A percentile compares a stretch with the other conserved stretches of the same genome.
Conservation (phyloP, 1,139 yeast species). For the Yamadazyma atlantica region DNA sequence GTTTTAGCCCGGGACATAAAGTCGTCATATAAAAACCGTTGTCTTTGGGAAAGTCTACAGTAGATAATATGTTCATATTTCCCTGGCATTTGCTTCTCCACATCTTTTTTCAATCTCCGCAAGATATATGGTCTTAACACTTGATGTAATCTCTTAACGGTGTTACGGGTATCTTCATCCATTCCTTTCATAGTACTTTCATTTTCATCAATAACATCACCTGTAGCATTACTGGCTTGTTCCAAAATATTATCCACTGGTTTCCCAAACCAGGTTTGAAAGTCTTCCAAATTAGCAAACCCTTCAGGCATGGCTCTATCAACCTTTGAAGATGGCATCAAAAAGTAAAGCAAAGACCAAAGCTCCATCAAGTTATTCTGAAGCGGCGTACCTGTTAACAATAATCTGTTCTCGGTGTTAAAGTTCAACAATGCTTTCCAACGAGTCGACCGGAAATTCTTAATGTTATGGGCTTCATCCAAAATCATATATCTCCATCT, state of each 20-base stretch:
- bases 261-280: constrained; percentile 97
- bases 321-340: constrained; percentile 87
- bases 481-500: constrained; percentile 95
- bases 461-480: constrained; percentile 98
- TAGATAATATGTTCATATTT: constrained; percentile 93
- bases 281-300: constrained; percentile 92
- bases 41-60: constrained; percentile 90
- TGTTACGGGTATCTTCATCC: constrained; percentile 73
- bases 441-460: constrained; percentile 91
- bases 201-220: constrained; percentile 47
- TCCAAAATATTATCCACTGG: constrained; percentile 94
- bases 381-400: constrained; percentile 93
- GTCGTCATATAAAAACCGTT: constrained; percentile 89
- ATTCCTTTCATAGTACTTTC: constrained; percentile 37
- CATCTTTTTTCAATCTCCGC: constrained; percentile 92
- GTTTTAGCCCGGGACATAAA: constrained; percentile 98
- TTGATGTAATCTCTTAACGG: constrained; percentile 88
- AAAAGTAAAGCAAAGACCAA: constrained; percentile 89
- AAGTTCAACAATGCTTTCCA: constrained; percentile 96
- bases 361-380: constrained; percentile 90
- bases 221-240: constrained; percentile 49
- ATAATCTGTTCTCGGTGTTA: constrained; percentile 82
- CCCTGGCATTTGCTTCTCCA: constrained; percentile 98
- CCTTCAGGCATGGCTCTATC: constrained; percentile 86
- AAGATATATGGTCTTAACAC: constrained; percentile 89